Conservation (phyloP, 768 basidiomycete genomes). For the Infundibulicybe gibba region DNA sequence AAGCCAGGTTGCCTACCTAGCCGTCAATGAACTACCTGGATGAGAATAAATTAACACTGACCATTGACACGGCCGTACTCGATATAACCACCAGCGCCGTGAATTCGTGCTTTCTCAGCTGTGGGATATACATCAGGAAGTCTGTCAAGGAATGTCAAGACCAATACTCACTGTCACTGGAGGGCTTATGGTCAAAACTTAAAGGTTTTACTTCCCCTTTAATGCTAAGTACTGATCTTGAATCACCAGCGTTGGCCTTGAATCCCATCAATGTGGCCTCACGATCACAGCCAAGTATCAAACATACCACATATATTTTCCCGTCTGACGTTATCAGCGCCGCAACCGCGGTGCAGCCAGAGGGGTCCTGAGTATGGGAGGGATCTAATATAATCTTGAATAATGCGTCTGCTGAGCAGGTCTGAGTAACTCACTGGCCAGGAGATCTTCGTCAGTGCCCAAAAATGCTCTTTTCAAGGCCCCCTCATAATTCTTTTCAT, state of each 20-base stretch:
- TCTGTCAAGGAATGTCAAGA: background rate
- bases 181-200: constrained; percentile 95
- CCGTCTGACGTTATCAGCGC: constrained; percentile 75
- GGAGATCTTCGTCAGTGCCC: constrained; percentile 91
- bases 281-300: background rate
- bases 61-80: constrained; percentile 98
- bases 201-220: constrained; percentile 86
- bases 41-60: constrained; percentile 25
- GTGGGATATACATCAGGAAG: constrained; percentile 5
- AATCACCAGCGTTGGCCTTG: constrained; percentile 98
- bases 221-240: constrained; percentile 81
- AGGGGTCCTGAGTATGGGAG: constrained; percentile 84
- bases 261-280: background rate
- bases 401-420: constrained; percentile 1
- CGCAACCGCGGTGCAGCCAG: constrained; percentile 94
- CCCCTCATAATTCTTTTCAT: constrained; percentile 61
- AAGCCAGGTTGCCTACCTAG: constrained; percentile 81
- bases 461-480: constrained; percentile 89
- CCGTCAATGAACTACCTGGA: constrained; percentile 1
- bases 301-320: constrained; percentile 76
- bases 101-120: constrained; percentile 87
- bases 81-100: constrained; percentile 90
- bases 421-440: constrained; percentile 56
- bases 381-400: constrained; percentile 54
- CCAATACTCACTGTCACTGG: constrained; percentile 63